Base-by-base conservation (phyloP, 2,329 filamentous ascomycete species). In the Chrysoporthe puriensis region DNA sequence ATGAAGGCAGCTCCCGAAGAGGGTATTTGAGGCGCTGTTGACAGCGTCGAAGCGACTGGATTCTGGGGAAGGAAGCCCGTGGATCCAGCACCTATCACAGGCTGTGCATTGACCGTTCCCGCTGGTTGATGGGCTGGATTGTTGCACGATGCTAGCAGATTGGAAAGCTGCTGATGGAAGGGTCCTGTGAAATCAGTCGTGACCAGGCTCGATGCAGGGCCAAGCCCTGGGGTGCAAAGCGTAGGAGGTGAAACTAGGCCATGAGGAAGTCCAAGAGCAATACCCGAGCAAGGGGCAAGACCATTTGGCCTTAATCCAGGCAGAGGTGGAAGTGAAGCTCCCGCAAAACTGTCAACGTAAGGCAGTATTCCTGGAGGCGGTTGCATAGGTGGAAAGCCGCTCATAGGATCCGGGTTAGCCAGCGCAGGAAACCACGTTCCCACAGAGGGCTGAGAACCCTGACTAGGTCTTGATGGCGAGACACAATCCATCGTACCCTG, bases 51-150 rank as follows among this genome's bases (percentile, higher is more conserved):
- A 36, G 56, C n/a, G 7, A 50, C 50, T 52, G 34, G 40, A 13
- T 2, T 7, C 34, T 57, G 66, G 2, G 46, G 44, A 1, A 44
- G 43, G 2, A 44, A n/a, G 6, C 34, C n/a, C 6, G 32, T 3
- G 11, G 54, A 14, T 11, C 57, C 32, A 50, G 56, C 18, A 26
- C 32, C 44, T 9, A 43, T 1, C 2, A 61, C 11, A 61, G 42
- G 18, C 59, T 59, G 42, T 2, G 59, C 9, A 34, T 36, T 54
- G 54, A 67, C 43, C 2, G n/a, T 18, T 2, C 21, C 40, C 9
- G 50, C 16, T 18, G 26, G 34, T 43, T 70, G 69, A 26, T 70
- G 68, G 14, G 58, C 44, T 40, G 50, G 58, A 16, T 70, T 70
- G 32, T 68, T 63, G 62, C 68, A 70, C 8, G 46, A 62, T 52